phyloP scores from a whole-genome alignment of 805 yeast genomes.

The Grigorovia transvaalensis region DNA sequence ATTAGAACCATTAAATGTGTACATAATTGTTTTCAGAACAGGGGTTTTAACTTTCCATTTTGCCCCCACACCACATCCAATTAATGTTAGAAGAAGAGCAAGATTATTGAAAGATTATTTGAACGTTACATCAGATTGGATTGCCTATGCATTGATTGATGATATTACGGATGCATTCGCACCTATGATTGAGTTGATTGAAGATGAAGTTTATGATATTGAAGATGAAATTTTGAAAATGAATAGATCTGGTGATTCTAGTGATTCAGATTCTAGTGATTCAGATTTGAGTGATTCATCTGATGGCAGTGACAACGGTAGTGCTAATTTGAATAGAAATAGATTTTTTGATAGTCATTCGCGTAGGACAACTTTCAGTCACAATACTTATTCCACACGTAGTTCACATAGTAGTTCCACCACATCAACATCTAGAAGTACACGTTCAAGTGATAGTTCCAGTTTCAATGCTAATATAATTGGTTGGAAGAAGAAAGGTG shows the following conservation, averaged over 20 bases:
- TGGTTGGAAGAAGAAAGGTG: conserved; percentile 88
- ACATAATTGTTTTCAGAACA: conserved; percentile 80
- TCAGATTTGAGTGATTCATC: conserved; percentile 12
- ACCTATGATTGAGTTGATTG: conserved; percentile 90
- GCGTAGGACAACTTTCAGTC: not conserved
- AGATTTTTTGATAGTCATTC: not conserved
- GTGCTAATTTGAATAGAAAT: conserved; percentile 10
- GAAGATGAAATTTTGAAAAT: conserved; percentile 83
- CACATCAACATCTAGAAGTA: conserved; percentile 19
- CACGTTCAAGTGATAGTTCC: conserved; percentile 25
- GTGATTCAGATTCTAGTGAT: conserved; percentile 29
- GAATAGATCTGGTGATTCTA: conserved; percentile 56
- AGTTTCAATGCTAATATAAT: conserved; percentile 34
- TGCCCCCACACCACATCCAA: conserved; percentile 91
- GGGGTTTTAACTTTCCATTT: conserved; percentile 92
- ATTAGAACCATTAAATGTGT: conserved; percentile 82
- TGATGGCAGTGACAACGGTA: not conserved
- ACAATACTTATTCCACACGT: conserved; percentile 5
- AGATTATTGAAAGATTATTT: conserved; percentile 78
- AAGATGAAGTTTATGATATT: conserved; percentile 87
- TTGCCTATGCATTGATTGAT: conserved; percentile 90
- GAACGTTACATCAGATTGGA: conserved; percentile 91
- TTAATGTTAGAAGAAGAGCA: conserved; percentile 89
- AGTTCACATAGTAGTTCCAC: conserved; percentile 12
- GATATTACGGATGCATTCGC: conserved; percentile 97